Evolutionary conservation across 2,329 filamentous ascomycete species (phyloP).

Genomic region (Paraphaeosphaeria minitans): DNA sequence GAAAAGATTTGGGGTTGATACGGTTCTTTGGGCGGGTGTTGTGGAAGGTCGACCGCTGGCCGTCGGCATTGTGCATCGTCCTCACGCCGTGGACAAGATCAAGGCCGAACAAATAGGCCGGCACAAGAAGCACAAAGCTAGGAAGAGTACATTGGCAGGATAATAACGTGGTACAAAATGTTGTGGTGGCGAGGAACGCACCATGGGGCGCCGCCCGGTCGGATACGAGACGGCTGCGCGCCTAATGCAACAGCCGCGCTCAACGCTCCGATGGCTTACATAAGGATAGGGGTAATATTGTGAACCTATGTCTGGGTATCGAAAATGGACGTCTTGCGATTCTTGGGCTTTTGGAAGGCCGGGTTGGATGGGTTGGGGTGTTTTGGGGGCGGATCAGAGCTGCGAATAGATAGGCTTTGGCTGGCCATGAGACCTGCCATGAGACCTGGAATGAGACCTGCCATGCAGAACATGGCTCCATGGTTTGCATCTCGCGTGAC

Average conservation of each 20-base stretch:
- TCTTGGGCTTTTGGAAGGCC: background rate
- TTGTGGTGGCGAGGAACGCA: background rate
- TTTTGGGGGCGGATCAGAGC: background rate
- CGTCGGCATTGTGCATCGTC: background rate
- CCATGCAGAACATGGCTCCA: background rate
- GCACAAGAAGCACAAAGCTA: background rate
- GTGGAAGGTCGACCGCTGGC: background rate
- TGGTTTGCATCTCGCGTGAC: background rate
- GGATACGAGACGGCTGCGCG: background rate
- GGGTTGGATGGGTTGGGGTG: background rate
- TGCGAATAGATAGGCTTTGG: background rate
- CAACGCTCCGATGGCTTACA: slow-evolving; percentile 1
- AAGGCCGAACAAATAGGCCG: background rate
- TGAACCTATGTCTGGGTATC: background rate
- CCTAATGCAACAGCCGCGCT: background rate
- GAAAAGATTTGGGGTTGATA: background rate
- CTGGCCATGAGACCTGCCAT: background rate
- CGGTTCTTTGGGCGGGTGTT: background rate
- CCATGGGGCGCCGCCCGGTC: background rate
- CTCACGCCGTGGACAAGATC: too few relatives aligned
- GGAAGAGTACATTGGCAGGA: background rate
- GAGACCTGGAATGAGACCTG: background rate
- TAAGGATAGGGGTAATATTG: slow-evolving; percentile 1
- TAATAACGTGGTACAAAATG: background rate
- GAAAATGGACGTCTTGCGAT: background rate